These are phyloP conservation scores for Myxozyma monticola DNA, from an alignment of 805 yeast species.

Conservation along the genomic window DNA sequence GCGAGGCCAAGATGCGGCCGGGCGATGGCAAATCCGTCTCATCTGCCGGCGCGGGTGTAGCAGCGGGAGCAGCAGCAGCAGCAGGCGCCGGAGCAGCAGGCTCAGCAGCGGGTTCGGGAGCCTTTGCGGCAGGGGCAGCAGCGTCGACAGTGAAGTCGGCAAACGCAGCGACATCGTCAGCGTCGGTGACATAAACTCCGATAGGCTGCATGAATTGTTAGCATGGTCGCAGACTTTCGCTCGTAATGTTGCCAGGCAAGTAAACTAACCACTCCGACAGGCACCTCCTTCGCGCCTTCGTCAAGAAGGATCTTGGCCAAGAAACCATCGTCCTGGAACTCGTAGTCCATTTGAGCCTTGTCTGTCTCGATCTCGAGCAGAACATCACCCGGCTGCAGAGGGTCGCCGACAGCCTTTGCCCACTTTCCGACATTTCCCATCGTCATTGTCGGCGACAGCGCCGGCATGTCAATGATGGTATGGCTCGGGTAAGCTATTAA, in stretches of 20 bases:
- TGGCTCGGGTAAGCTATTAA: slow-evolving; percentile 65
- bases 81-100: slow-evolving; percentile 33
- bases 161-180: slow-evolving; percentile 82
- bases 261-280: slow-evolving; percentile 65
- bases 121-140: slow-evolving; percentile 45
- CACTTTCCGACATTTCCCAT: slow-evolving; percentile 89
- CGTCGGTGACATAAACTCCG: slow-evolving; percentile 92
- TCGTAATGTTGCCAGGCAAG: not conserved
- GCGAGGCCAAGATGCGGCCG: slow-evolving; percentile 88
- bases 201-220: slow-evolving; percentile 54
- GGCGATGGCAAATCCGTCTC: slow-evolving; percentile 36
- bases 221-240: not conserved
- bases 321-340: slow-evolving; percentile 95
- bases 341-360: slow-evolving; percentile 97
- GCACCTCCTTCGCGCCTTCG: slow-evolving; percentile 84
- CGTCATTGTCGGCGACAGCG: slow-evolving; percentile 99
- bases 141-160: slow-evolving; percentile 73
- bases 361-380: slow-evolving; percentile 97
- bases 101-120: slow-evolving; percentile 43
- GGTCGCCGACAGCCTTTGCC: slow-evolving; percentile 88
- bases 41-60: slow-evolving; percentile 42
- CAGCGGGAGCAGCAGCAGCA: slow-evolving; percentile 39
- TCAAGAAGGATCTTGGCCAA: slow-evolving; percentile 82
- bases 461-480: slow-evolving; percentile 94
- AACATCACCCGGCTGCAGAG: slow-evolving; percentile 86